phyloP scores from a whole-genome alignment of 106 monocot genomes.

The Allium fistulosum region DNA sequence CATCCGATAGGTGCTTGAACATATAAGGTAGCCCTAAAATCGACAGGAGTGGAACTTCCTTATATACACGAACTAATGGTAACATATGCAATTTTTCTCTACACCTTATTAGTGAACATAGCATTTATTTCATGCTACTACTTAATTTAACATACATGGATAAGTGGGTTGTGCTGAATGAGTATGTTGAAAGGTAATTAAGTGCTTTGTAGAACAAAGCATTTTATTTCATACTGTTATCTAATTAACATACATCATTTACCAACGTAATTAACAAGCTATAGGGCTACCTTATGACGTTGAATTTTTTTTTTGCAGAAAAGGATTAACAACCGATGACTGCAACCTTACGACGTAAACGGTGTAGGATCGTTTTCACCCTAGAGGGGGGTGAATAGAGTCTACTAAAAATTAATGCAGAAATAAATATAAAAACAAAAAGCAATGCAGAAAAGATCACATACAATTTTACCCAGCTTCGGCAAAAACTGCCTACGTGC shows the following conservation, averaged over 20 bases:
- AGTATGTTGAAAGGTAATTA: neutral
- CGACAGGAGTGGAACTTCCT: constrained; percentile 24
- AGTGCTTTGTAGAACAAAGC: neutral
- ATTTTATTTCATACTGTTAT: neutral
- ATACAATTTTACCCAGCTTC: no score
- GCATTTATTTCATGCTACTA: constrained; percentile 25
- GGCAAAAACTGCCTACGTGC: no score
- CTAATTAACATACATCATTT: neutral
- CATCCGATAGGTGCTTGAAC: constrained; percentile 54
- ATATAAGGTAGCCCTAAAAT: constrained; percentile 49
- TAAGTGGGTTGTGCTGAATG: neutral
- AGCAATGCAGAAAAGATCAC: no score
- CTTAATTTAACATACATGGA: constrained; percentile 58
- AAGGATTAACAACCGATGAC: no score
- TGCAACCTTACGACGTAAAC: no score
- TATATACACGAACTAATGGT: constrained; percentile 39
- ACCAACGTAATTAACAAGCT: neutral
- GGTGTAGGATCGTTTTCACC: no score
- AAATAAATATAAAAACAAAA: no score
- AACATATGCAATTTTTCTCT: constrained; percentile 59
- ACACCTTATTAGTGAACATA: constrained; percentile 32
- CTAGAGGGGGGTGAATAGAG: no score
- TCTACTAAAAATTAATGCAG: no score
- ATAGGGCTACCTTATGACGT: no score
- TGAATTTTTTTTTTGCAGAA: no score